These are phyloP conservation scores for Guillardia theta DNA, from an alignment of 78 protist genomes.

Conservation along the genomic window DNA sequence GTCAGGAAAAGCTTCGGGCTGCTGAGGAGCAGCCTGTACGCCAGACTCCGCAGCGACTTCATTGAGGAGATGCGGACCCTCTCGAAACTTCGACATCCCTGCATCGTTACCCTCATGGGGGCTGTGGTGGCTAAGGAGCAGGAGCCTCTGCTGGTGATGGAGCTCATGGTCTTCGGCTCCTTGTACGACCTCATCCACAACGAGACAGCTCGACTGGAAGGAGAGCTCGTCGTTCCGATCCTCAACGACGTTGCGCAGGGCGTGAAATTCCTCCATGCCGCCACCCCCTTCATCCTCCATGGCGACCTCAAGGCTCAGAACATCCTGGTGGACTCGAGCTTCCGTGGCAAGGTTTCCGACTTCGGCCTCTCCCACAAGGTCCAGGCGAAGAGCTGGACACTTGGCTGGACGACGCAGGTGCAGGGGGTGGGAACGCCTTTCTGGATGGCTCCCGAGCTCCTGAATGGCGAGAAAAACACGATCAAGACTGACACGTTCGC, in stretches of 20 bases:
- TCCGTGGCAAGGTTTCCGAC: constrained; percentile 10
- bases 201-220: neutral
- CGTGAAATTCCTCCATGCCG: neutral
- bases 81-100: neutral
- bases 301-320: neutral
- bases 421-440: neutral
- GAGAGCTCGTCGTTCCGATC: neutral
- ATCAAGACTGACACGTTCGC: neutral
- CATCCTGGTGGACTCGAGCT: neutral
- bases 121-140: neutral
- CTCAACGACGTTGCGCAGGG: neutral
- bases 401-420: no score
- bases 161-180: constrained; percentile 9
- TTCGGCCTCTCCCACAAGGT: neutral
- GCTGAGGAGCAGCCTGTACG: no score
- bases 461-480: neutral
- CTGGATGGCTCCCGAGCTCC: constrained; percentile 18
- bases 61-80: neutral
- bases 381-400: no score
- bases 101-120: neutral
- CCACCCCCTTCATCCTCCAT: neutral
- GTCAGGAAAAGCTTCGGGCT: no score
- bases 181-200: neutral
- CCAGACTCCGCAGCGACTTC: neutral
- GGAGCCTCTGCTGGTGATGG: neutral